Base-by-base conservation (phyloP, 2,329 filamentous ascomycete genomes). In the Emericellopsis atlantica region DNA sequence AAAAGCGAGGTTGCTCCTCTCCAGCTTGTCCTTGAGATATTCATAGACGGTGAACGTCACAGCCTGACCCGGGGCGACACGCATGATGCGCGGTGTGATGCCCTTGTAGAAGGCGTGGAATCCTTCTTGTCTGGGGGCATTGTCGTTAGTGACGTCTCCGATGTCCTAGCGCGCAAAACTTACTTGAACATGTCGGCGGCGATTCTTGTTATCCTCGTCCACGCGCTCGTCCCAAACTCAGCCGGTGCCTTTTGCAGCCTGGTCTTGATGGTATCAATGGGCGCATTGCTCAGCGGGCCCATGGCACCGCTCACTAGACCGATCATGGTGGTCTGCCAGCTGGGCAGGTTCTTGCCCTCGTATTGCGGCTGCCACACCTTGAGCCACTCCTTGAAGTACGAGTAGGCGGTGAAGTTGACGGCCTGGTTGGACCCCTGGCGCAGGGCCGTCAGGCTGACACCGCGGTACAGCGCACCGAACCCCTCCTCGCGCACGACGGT, bases 261-360 rank as follows among this genome's bases (percentile, higher is more conserved):
- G 34, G 92, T 98, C 79, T 98, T 98, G 70, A 98, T 96, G 32
- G 92, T 98, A 57, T 98, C 92, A 58, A 98, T 96, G 18, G 92
- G 92, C 23, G 93, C 92, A 58, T 98, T 98, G 52, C 84, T 92
- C 56, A 98, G 75, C 5, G 92, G 92, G 1, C 92, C 92, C 76
- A 98, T 93, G 46, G 92, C 92, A 51, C 92, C 92, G 41, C 79
- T 86, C 22, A 98, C 81, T 42, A 98, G 72, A 29, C 89, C 92
- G 51, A 96, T 95, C 6, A 90, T 39, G 6, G 87, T 89, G 2
- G 92, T 98, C 66, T 96, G 88, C 65, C 83, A 96, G 40, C 79
- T 77, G 2, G 92, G 90, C 34, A 98, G 69, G 50, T 79, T 78
- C 14, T 59, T 60, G 48, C 74, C 65, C 40, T 68, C 69, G 45